A percentile compares a stretch with the other conserved stretches of the same genome.
Conservation (phyloP, 306 rosid genomes). For the barrel medic (Medicago truncatula) region DNA sequence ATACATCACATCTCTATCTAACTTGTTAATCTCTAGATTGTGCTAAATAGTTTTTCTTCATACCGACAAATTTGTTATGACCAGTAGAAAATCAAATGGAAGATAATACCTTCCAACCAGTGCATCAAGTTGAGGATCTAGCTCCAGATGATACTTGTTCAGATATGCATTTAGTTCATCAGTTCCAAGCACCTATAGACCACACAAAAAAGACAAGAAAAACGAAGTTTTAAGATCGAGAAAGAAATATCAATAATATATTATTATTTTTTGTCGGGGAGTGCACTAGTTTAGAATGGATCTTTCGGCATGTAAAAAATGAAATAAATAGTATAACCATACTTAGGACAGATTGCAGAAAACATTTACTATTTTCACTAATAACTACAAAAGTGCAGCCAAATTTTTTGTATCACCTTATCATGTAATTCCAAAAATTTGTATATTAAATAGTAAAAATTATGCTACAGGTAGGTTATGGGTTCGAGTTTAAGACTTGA, state of each 20-base stretch:
- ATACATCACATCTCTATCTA: too few species aligned
- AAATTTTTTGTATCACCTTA: not conserved
- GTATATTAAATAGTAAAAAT: not conserved
- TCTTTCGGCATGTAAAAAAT: not conserved
- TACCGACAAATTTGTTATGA: not conserved
- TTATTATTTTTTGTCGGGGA: not conserved
- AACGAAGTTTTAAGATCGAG: not conserved
- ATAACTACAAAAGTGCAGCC: not conserved
- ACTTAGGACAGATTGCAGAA: not conserved
- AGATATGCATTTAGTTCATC: conserved; percentile 83
- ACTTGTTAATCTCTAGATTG: too few species aligned
- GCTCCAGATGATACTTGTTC: conserved; percentile 77
- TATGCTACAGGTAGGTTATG: not conserved
- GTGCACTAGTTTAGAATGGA: not conserved
- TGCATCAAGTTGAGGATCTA: conserved; percentile 90
- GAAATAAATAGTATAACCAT: conserved; percentile 8
- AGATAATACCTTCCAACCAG: conserved; percentile 76
- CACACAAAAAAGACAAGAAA: conserved; percentile 21
- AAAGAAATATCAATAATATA: conserved; percentile 4
- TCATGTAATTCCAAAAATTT: not conserved
- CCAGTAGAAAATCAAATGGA: conserved; percentile 24
- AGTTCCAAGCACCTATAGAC: conserved; percentile 80
- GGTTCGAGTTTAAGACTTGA: not conserved
- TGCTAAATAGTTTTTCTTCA: not conserved
- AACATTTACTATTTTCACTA: conserved; percentile 2